Percentiles rank a stretch among this genome's conserved stretches.
Evolutionary conservation across 768 basidiomycete species (phyloP).

Genomic region (Psilocybe cubensis): DNA sequence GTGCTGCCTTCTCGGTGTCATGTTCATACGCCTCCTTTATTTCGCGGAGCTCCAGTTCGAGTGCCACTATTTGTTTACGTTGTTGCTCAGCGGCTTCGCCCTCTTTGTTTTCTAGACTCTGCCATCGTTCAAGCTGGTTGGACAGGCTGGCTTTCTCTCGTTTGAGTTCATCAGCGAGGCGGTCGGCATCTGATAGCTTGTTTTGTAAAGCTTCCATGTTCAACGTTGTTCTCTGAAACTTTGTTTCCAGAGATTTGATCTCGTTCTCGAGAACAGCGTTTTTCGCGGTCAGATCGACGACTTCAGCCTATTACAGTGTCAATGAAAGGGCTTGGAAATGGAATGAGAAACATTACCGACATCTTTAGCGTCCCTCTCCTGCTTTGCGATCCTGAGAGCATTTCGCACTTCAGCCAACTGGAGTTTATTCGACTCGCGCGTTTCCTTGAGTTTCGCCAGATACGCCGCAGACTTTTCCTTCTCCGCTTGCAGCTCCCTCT

Average conservation of each 20-base stretch:
- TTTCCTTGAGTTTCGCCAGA: conserved; percentile 40
- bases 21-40: conserved; percentile 42
- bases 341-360: conserved; percentile 32
- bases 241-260: conserved; percentile 47
- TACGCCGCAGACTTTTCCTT: conserved; percentile 38
- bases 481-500: conserved; percentile 50
- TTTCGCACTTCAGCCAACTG: not conserved
- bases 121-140: conserved; percentile 72
- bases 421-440: conserved; percentile 20
- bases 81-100: conserved; percentile 58
- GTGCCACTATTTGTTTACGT: conserved; percentile 55
- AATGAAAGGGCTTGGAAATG: not conserved
- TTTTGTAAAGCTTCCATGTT: conserved; percentile 62
- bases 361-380: conserved; percentile 50
- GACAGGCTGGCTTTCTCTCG: conserved; percentile 57
- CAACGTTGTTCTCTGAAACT: conserved; percentile 59
- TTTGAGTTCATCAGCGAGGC: conserved; percentile 59
- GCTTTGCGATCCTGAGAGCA: conserved; percentile 28
- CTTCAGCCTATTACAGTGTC: conserved; percentile 33
- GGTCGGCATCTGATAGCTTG: conserved; percentile 56
- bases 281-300: conserved; percentile 49
- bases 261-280: conserved; percentile 52
- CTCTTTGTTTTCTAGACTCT: conserved; percentile 66
- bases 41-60: conserved; percentile 58
- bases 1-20: conserved; percentile 43